These are phyloP conservation scores for Syzygium grande DNA, from an alignment of 345 rosid species.

Conservation along the genomic window DNA sequence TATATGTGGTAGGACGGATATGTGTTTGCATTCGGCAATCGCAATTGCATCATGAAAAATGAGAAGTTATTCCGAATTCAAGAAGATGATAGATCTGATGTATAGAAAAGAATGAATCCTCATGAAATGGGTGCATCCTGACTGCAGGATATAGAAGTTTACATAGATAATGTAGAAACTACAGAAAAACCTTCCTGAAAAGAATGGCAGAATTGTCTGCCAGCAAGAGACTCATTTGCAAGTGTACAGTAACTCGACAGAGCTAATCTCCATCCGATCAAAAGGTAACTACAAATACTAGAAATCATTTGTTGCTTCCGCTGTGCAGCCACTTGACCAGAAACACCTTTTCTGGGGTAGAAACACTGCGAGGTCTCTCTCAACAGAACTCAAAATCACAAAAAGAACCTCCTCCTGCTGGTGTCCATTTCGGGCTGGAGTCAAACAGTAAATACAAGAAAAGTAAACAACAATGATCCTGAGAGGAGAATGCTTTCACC, in stretches of 20 bases:
- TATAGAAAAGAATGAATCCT: background rate
- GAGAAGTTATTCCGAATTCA: background rate
- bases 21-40: slow-evolving; percentile 1
- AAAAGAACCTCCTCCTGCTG: slow-evolving; percentile 91
- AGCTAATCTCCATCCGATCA: background rate
- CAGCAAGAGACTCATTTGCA: background rate
- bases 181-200: background rate
- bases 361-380: background rate
- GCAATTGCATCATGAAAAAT: slow-evolving; percentile 2
- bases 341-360: background rate
- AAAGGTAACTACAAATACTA: background rate
- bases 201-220: background rate
- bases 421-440: slow-evolving; percentile 90
- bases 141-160: background rate
- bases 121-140: background rate
- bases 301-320: background rate
- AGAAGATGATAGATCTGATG: background rate
- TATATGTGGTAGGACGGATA: slow-evolving; percentile 23
- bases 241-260: background rate
- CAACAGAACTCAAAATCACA: slow-evolving; percentile 23
- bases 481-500: background rate
- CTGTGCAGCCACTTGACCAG: background rate
- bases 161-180: background rate
- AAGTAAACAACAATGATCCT: background rate
- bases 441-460: background rate